These are phyloP conservation scores for Hibiscus tridactylites DNA, from an alignment of 345 rosid genomes.

Conservation along the genomic window DNA sequence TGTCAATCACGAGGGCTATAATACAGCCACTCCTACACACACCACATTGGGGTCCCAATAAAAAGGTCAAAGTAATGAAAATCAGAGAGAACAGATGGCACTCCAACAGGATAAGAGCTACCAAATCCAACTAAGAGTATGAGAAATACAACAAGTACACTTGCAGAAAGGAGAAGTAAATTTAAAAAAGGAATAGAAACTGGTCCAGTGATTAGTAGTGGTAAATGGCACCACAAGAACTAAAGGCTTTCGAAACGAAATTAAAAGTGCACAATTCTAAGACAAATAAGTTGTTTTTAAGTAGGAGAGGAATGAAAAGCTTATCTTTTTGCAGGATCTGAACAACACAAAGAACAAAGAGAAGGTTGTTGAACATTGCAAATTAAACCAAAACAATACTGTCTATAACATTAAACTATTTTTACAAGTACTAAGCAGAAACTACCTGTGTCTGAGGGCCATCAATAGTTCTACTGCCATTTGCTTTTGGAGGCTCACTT, in stretches of 20 bases:
- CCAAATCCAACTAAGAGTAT: neutral
- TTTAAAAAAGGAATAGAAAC: neutral
- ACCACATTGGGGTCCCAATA: conserved; percentile 13
- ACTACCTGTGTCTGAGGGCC: conserved; percentile 53
- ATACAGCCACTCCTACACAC: neutral
- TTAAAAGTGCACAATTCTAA: too few relatives aligned
- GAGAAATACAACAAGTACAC: neutral
- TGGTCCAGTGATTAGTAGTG: neutral
- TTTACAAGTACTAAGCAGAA: conserved; percentile 13
- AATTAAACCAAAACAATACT: conserved; percentile 4
- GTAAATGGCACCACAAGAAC: neutral
- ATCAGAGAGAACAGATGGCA: neutral
- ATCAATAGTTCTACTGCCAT: conserved; percentile 42
- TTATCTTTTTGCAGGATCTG: neutral
- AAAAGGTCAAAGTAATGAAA: neutral
- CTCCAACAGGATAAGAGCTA: neutral
- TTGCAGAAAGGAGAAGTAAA: neutral
- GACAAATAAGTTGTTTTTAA: neutral
- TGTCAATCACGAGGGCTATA: neutral
- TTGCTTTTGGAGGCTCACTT: conserved; percentile 79
- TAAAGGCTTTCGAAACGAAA: neutral
- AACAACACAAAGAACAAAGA: neutral
- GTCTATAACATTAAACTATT: neutral
- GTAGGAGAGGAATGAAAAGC: neutral
- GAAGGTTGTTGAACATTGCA: conserved; percentile 13